Evolutionary conservation across 2,329 filamentous ascomycete species (phyloP).

Genomic region (Trichoderma sp.): DNA sequence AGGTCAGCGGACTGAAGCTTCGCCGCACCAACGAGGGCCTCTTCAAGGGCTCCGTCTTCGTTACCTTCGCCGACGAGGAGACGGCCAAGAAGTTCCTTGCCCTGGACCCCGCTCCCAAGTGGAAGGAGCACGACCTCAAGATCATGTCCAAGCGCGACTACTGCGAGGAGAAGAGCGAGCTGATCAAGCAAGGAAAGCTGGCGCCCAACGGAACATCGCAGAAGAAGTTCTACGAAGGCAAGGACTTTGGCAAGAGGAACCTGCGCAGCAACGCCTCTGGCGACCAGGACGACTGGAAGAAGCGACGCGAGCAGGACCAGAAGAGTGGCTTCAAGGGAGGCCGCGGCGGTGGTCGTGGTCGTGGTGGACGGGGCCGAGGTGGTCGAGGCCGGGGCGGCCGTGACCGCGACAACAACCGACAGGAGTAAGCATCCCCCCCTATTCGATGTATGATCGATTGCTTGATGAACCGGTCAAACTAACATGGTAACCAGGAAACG

Average conservation of each 20-base stretch:
- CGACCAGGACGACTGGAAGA: conserved; percentile 64
- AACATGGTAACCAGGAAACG: conserved; percentile 14
- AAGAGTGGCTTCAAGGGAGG: conserved; percentile 59
- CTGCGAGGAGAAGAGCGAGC: conserved; percentile 72
- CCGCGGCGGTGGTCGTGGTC: conserved; percentile 49
- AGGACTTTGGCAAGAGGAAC: conserved; percentile 43
- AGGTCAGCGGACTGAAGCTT: conserved; percentile 81
- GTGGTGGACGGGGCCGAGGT: conserved; percentile 47
- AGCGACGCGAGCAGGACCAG: conserved; percentile 63
- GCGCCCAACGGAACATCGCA: conserved; percentile 54
- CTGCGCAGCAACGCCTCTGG: conserved; percentile 48
- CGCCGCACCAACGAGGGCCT: conserved; percentile 70
- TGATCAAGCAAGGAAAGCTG: conserved; percentile 71
- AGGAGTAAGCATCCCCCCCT: conserved; percentile 32
- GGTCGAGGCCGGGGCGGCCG: conserved; percentile 49
- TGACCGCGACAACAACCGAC: conserved; percentile 32
- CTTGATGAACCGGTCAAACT: background rate
- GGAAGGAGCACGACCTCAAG: conserved; percentile 75
- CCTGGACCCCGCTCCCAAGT: conserved; percentile 79
- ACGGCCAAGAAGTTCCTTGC: conserved; percentile 77
- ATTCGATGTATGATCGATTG: no score
- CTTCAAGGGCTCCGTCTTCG: conserved; percentile 97
- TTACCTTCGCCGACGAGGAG: conserved; percentile 84
- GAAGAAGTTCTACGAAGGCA: conserved; percentile 55
- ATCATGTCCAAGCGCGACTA: conserved; percentile 91